Percentiles rank a stretch among this genome's conserved stretches.
These are phyloP conservation scores for Aegilops umbellulata DNA, from an alignment of 176 grass and related monocot genomes.

Conservation along the genomic window DNA sequence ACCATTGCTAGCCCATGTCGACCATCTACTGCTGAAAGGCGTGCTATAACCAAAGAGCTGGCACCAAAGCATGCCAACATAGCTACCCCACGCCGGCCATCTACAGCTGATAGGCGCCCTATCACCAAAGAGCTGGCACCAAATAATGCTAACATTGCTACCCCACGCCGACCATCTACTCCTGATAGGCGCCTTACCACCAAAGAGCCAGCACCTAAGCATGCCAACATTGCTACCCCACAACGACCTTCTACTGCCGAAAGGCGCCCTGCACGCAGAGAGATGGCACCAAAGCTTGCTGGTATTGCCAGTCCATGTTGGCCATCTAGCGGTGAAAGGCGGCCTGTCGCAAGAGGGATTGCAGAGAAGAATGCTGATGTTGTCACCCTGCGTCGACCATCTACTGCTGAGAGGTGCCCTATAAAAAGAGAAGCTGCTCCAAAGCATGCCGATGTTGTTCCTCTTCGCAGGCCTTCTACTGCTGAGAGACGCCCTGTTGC, in stretches of 20 bases:
- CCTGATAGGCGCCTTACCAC: constrained; percentile 28
- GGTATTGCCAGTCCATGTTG: constrained; percentile 16
- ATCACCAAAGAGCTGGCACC: constrained; percentile 24
- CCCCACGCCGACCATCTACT: constrained; percentile 33
- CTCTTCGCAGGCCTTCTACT: constrained; percentile 39
- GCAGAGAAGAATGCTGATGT: constrained; percentile 15
- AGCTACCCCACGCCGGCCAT: constrained; percentile 14
- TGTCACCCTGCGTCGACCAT: background rate
- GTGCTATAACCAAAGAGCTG: constrained; percentile 30
- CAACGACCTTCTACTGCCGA: constrained; percentile 13
- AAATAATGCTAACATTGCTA: constrained; percentile 18
- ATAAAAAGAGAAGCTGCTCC: constrained; percentile 28
- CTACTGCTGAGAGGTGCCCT: constrained; percentile 19
- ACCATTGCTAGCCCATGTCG: constrained; percentile 18
- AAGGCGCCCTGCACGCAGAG: constrained; percentile 23
- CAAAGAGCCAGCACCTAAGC: constrained; percentile 5
- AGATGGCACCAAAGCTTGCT: constrained; percentile 26
- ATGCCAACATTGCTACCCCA: constrained; percentile 16
- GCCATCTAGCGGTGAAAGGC: constrained; percentile 4
- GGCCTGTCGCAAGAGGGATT: background rate
- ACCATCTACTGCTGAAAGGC: constrained; percentile 32
- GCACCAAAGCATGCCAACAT: constrained; percentile 9
- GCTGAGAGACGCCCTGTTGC: constrained; percentile 27
- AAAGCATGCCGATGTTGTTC: constrained; percentile 36
- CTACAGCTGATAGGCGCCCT: constrained; percentile 29